Percentiles rank a stretch among this genome's conserved stretches.
These are phyloP conservation scores for Torrubiella hemipterigena DNA, from an alignment of 2,329 filamentous ascomycete species.

Conservation along the genomic window DNA sequence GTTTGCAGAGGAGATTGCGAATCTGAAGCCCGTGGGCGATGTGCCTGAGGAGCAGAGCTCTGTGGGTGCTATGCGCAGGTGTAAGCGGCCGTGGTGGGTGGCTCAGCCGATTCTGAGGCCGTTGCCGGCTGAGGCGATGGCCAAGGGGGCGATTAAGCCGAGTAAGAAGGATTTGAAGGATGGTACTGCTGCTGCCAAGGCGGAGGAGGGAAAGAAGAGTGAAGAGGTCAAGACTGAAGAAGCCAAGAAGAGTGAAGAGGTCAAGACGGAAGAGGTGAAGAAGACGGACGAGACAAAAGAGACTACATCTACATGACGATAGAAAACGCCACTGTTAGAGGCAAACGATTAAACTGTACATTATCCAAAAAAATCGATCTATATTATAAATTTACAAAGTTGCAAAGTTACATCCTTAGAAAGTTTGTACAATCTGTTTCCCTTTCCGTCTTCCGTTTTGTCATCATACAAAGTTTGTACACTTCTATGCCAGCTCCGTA, in stretches of 20 bases:
- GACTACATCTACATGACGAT: too few relatives aligned
- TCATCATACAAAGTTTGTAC: too few relatives aligned
- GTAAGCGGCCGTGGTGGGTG: slow-evolving; percentile 79
- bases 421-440: too few relatives aligned
- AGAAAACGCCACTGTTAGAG: too few relatives aligned
- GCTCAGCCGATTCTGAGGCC: slow-evolving; percentile 80
- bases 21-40: slow-evolving; percentile 13
- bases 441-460: too few relatives aligned
- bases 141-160: slow-evolving; percentile 63
- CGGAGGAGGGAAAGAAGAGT: slow-evolving; percentile 4
- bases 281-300: slow-evolving; percentile 6
- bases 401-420: too few relatives aligned
- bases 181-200: slow-evolving; percentile 16
- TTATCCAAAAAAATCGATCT: too few relatives aligned
- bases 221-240: slow-evolving; percentile 19
- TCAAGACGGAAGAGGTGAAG: slow-evolving; percentile 15
- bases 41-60: slow-evolving; percentile 44
- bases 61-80: slow-evolving; percentile 55
- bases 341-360: too few relatives aligned
- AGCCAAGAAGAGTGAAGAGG: slow-evolving; percentile 29
- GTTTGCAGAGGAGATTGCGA: slow-evolving; percentile 25
- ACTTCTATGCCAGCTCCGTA: too few relatives aligned
- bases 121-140: slow-evolving; percentile 74
- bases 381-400: too few relatives aligned
- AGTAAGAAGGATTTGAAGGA: slow-evolving; percentile 56